phyloP scores from a whole-genome alignment of 805 yeast species.

The Metschnikowia lunata region DNA sequence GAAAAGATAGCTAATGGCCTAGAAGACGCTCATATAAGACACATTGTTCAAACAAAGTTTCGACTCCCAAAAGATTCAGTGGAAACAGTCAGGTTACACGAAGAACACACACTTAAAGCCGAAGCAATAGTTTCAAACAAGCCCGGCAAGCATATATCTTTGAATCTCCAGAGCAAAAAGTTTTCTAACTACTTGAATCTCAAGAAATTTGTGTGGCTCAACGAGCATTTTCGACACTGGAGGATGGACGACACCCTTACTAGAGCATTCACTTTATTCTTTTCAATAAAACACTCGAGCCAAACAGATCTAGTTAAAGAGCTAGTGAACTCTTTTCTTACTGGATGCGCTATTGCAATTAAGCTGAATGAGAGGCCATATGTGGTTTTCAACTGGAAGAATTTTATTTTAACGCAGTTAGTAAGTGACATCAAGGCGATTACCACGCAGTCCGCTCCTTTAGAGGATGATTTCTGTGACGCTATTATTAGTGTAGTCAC shows the following conservation, averaged over 20 bases:
- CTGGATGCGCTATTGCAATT: slow-evolving; percentile 18
- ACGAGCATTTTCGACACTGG: slow-evolving; percentile 23
- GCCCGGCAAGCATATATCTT: not conserved
- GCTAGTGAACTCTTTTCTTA: slow-evolving; percentile 20
- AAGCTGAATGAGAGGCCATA: slow-evolving; percentile 20
- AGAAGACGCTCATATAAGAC: slow-evolving; percentile 2
- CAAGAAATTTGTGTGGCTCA: slow-evolving; percentile 29
- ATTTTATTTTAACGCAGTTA: slow-evolving; percentile 28
- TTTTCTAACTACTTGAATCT: slow-evolving; percentile 16
- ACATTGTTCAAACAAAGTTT: slow-evolving; percentile 7
- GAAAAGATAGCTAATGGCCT: not conserved
- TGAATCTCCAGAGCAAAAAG: slow-evolving; percentile 8
- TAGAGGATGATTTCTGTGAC: slow-evolving; percentile 3
- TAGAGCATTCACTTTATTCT: slow-evolving; percentile 8
- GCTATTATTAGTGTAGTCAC: not conserved
- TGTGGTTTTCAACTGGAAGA: slow-evolving; percentile 32
- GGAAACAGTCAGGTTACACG: not conserved
- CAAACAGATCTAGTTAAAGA: slow-evolving; percentile 15
- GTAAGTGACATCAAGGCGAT: slow-evolving; percentile 20
- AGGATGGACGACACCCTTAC: slow-evolving; percentile 14
- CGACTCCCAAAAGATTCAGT: slow-evolving; percentile 3
- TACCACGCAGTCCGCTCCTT: not conserved
- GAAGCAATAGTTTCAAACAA: not conserved
- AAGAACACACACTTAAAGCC: not conserved
- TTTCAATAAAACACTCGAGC: slow-evolving; percentile 9